Base-by-base conservation (phyloP, 1,284 basidiomycete species). In the Trametes sp. region DNA sequence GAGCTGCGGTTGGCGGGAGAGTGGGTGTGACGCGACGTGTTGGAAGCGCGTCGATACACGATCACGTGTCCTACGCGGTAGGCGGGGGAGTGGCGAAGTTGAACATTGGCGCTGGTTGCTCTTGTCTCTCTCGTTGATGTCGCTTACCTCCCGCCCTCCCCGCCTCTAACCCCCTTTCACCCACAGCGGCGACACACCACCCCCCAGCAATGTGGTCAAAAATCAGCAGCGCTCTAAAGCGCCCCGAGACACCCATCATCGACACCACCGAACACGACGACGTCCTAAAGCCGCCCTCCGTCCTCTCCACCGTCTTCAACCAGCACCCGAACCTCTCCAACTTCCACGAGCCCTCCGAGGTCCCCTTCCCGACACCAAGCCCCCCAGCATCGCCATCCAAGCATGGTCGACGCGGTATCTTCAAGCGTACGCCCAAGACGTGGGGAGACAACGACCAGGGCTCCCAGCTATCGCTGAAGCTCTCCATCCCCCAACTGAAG, bases 281-380 rank as follows among this genome's bases (percentile, higher is more conserved):
- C 31, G 78, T 80, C 58, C 82, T 84, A 55, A 65, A 77, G 60
- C 73, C 78, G 53, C 73, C 71, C 21, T 51, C 75, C 26, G 84
- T 87, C 36, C 72, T 87, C 66, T 73, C 78, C 49, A 78, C 79
- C 69, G 81, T 87, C 44, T 81, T 80, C 54, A 83, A 87, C 71
- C 83, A 86, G 62, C 84, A 86, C 64, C 82, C 86, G 48, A 86
- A 87, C 72, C 70, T 87, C 63, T 87, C 86, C 26, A 77, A 85
- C 63, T 87, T 87, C 66, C 83, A 84, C 62, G 57, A 70, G 23
- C 62, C 72, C 29, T 71, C 77, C 23, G 81, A 83, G 66, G 67
- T 76, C 45, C 72, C 74, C 53, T 73, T 76, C 59, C 72, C 78
- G 41, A 71, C 73, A 42, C 78, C 80, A 7, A 83, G 79, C 54